Evolutionary conservation across 192 early-diverging fungal species (phyloP).

Genomic region (Pilobolus umbonatus): DNA sequence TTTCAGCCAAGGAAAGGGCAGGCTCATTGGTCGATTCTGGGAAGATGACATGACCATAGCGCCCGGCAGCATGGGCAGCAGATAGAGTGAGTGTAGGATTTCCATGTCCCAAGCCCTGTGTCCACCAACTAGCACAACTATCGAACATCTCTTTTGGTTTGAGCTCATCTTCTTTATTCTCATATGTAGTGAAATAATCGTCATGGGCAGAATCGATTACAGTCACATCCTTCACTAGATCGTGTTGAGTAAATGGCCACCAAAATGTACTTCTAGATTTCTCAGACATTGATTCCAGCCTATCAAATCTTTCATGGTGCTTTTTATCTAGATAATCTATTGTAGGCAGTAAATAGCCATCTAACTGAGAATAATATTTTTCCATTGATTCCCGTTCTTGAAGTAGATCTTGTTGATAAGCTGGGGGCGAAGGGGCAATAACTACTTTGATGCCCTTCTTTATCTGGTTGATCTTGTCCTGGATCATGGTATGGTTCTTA

Average conservation of each 20-base stretch:
- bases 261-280: conserved; percentile 52
- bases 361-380: conserved; percentile 53
- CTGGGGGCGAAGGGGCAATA: conserved; percentile 46
- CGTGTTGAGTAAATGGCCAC: conserved; percentile 85
- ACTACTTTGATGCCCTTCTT: conserved; percentile 27
- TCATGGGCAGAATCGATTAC: conserved; percentile 73
- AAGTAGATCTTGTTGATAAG: conserved; percentile 29
- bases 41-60: conserved; percentile 80
- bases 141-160: conserved; percentile 56
- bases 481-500: conserved; percentile 52
- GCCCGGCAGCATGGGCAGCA: conserved; percentile 61
- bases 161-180: conserved; percentile 4
- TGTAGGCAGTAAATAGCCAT: conserved; percentile 38
- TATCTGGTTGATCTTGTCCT: conserved; percentile 27
- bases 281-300: conserved; percentile 49
- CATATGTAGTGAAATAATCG: conserved; percentile 57
- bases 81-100: conserved; percentile 51
- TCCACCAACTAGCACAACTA: conserved; percentile 81
- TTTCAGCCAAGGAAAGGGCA: conserved; percentile 53
- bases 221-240: conserved; percentile 47
- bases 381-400: conserved; percentile 50
- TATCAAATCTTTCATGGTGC: conserved; percentile 51
- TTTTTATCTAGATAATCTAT: conserved; percentile 39
- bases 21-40: conserved; percentile 71
- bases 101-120: conserved; percentile 72